These are phyloP conservation scores for Ophiostoma populinum DNA, from an alignment of 2,329 filamentous ascomycete species.

Conservation along the genomic window DNA sequence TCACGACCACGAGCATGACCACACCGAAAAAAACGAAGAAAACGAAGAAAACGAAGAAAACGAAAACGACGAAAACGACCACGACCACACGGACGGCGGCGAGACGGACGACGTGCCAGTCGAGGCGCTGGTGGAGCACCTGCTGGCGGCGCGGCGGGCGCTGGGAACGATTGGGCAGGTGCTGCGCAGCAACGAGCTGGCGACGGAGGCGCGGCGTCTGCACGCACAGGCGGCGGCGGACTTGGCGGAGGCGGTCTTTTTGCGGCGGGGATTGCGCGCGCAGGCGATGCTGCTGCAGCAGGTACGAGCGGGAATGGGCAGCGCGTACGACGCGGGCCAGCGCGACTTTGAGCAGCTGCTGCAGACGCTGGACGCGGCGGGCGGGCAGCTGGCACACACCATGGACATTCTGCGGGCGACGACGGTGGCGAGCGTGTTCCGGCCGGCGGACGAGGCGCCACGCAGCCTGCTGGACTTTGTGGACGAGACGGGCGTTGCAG, in stretches of 20 bases:
- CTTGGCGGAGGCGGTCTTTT: slow-evolving; percentile 49
- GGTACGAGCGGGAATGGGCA: slow-evolving; percentile 32
- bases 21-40: background rate
- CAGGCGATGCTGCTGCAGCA: slow-evolving; percentile 34
- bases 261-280: slow-evolving; percentile 42
- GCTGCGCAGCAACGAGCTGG: slow-evolving; percentile 72
- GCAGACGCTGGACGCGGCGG: slow-evolving; percentile 46
- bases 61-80: slow-evolving; percentile 2
- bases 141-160: slow-evolving; percentile 75
- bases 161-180: slow-evolving; percentile 71
- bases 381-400: slow-evolving; percentile 46
- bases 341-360: slow-evolving; percentile 45
- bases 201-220: slow-evolving; percentile 54
- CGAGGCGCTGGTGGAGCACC: slow-evolving; percentile 66
- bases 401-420: slow-evolving; percentile 48
- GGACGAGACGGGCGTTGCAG: slow-evolving; percentile 51
- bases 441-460: slow-evolving; percentile 37
- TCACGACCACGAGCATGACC: too few relatives aligned
- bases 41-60: background rate
- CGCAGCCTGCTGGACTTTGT: slow-evolving; percentile 61
- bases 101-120: slow-evolving; percentile 32
- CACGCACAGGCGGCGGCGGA: slow-evolving; percentile 67
- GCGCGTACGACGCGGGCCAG: slow-evolving; percentile 39
- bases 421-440: slow-evolving; percentile 44
- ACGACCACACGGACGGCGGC: slow-evolving; percentile 15